Evolutionary conservation across 306 rosid genomes (phyloP), one percentile per base, ranked within the genome.

Genomic region (Parietaria judaica): DNA sequence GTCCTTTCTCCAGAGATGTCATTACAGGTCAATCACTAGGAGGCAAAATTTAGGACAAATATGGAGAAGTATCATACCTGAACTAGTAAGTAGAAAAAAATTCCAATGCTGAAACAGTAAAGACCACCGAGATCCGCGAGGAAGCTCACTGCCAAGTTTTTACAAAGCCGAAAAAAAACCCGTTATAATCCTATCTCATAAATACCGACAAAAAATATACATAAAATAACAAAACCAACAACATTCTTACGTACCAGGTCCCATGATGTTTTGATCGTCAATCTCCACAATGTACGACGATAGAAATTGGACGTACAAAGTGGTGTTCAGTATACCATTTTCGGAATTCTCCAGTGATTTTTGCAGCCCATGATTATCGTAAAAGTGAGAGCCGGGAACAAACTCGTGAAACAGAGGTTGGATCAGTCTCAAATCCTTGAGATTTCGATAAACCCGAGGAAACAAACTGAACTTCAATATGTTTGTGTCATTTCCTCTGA

Each of bases 41-140:
- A 37, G 41, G 34, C 11, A 11, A 65, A 53, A 1, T 58, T 36
- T 46, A 46, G 64, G 61, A 48, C 36, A 71, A 52, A 52, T 38
- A 56, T 61, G 74, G 57, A 61, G 23, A 36, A 63, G 61, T 55
- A 61, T 37, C 78, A 51, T 74, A 88, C 99, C 72, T 94, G 97
- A 77, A 84, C 77, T 73, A 94, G 71, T 61, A 94, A 83, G 83
- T 82, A 94, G 73, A 88, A 84, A 72, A 94, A 88, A 64, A 94
- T 65, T 66, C 87, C 95, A 60, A 94, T 66, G 64, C 95, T 86
- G 74, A 94, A 70, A 79, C 99, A 94, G 76, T 94, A 94, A 38
- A 94, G 78, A 70, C 99, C 99, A 76, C 99, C 97, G 49, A 94
- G 87, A 74, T 94, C 97, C 5, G 99, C 99, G 55, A 94, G 95